Percentiles rank a stretch among this genome's conserved stretches.
Evolutionary conservation across 2,329 filamentous ascomycete species (phyloP).

Genomic region (Xylariales sp.): DNA sequence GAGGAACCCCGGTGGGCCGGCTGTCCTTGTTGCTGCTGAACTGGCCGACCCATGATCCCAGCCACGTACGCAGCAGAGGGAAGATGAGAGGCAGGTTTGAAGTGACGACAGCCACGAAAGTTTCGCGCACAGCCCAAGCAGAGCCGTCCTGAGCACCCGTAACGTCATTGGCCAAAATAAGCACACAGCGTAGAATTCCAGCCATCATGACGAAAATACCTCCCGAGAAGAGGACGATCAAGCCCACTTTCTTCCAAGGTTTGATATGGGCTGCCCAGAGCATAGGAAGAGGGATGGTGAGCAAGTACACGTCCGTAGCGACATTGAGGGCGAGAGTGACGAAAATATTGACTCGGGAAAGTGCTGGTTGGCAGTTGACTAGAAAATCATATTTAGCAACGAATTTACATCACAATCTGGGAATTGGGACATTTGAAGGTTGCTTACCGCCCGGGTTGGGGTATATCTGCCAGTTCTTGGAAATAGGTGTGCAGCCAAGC

Average conservation of each 20-base stretch:
- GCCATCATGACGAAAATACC: constrained; percentile 51
- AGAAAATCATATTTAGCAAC: no score
- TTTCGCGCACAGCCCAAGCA: constrained; percentile 31
- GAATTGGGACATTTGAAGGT: neutral
- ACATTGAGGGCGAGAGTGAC: constrained; percentile 33
- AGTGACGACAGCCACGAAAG: constrained; percentile 32
- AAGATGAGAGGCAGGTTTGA: constrained; percentile 30
- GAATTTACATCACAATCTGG: no score
- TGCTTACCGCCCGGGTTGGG: constrained; percentile 35
- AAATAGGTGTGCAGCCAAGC: constrained; percentile 28
- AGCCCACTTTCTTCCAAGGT: constrained; percentile 50
- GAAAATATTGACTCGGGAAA: constrained; percentile 31
- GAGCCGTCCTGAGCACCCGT: constrained; percentile 32
- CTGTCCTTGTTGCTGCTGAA: constrained; percentile 3
- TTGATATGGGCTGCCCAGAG: neutral
- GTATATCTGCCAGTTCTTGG: constrained; percentile 36
- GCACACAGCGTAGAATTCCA: constrained; percentile 48
- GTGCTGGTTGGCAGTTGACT: constrained; percentile 29
- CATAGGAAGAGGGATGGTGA: constrained; percentile 36
- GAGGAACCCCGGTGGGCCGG: neutral
- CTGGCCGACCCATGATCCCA: neutral
- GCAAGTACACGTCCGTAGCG: constrained; percentile 33
- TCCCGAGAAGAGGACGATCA: constrained; percentile 51
- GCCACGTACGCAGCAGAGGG: neutral
- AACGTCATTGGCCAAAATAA: constrained; percentile 19